These are phyloP conservation scores for Chlorokybus atmophyticus DNA, from an alignment of 139 green algal species.

Conservation along the genomic window DNA sequence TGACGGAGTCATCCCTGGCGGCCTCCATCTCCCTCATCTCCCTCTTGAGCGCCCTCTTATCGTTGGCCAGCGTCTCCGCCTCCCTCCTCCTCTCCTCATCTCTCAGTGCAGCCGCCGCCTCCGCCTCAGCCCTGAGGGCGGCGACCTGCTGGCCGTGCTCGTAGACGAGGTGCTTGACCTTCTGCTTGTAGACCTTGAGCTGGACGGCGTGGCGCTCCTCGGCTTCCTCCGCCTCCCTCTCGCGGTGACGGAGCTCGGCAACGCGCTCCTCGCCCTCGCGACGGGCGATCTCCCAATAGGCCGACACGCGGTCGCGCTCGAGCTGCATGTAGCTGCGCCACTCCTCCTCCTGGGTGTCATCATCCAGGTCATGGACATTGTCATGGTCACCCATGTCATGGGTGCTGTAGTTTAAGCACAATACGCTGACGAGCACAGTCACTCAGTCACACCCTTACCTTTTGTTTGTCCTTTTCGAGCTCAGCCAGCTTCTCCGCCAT, in stretches of 20 bases:
- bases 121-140: slow-evolving; percentile 64
- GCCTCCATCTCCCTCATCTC: slow-evolving; percentile 58
- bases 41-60: slow-evolving; percentile 66
- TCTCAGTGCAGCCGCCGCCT: slow-evolving; percentile 60
- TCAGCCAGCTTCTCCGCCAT: slow-evolving; percentile 53
- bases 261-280: slow-evolving; percentile 66
- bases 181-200: slow-evolving; percentile 86
- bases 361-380: too few relatives aligned
- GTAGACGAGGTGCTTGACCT: slow-evolving; percentile 88
- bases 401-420: too few relatives aligned
- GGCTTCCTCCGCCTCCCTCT: slow-evolving; percentile 74
- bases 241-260: slow-evolving; percentile 70
- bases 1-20: slow-evolving; percentile 57
- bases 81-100: slow-evolving; percentile 47
- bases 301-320: slow-evolving; percentile 86
- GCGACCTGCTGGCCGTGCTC: slow-evolving; percentile 80
- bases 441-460: too few relatives aligned
- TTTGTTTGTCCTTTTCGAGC: slow-evolving; percentile 71
- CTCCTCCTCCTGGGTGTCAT: slow-evolving; percentile 76
- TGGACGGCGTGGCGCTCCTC: slow-evolving; percentile 75
- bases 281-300: slow-evolving; percentile 70
- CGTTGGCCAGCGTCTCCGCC: too few relatives aligned
- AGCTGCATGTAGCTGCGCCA: slow-evolving; percentile 84
- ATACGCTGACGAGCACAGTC: too few relatives aligned
- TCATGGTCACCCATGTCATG: too few relatives aligned